Conservation (phyloP, 352 stramenopile species). For the Aphanomyces stellatus region DNA sequence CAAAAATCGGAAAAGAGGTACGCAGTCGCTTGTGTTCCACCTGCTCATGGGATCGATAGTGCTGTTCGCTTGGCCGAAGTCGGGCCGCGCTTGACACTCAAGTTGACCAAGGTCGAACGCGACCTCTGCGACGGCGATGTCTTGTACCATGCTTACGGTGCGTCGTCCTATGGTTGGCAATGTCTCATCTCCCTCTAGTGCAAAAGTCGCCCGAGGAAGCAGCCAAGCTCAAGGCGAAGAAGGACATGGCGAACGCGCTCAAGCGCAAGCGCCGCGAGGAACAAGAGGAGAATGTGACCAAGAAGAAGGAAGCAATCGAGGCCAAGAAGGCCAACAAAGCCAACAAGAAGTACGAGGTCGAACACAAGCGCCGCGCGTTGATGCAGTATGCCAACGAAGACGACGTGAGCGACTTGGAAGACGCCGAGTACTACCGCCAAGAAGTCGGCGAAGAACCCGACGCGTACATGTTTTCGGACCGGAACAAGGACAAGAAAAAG, state of each 20-base stretch:
- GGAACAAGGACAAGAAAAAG: slow-evolving; percentile 31
- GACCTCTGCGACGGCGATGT: slow-evolving; percentile 95
- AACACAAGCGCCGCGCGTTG: slow-evolving; percentile 22
- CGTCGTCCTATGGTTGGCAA: neutral
- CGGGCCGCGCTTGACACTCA: slow-evolving; percentile 90
- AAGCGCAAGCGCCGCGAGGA: slow-evolving; percentile 83
- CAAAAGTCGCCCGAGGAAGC: slow-evolving; percentile 79
- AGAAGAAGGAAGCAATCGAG: slow-evolving; percentile 78
- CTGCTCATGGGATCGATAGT: slow-evolving; percentile 26
- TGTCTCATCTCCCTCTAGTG: slow-evolving; percentile 22
- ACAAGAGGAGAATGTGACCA: slow-evolving; percentile 82
- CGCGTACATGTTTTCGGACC: slow-evolving; percentile 66
- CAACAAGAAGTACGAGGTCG: slow-evolving; percentile 21
- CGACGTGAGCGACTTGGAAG: slow-evolving; percentile 59
- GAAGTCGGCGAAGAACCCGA: slow-evolving; percentile 76
- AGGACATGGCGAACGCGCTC: slow-evolving; percentile 50
- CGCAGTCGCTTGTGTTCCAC: neutral
- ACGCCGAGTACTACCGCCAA: slow-evolving; percentile 76
- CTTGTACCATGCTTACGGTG: slow-evolving; percentile 93
- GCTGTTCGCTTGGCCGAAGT: slow-evolving; percentile 95
- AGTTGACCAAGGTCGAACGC: slow-evolving; percentile 95
- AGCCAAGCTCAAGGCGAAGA: slow-evolving; percentile 72
- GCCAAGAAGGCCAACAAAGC: slow-evolving; percentile 65
- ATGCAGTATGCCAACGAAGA: slow-evolving; percentile 25
- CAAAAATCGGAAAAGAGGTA: slow-evolving; percentile 80